These are phyloP conservation scores for Blastocystis sp. DNA, from an alignment of 352 stramenopile genomes.

Conservation along the genomic window DNA sequence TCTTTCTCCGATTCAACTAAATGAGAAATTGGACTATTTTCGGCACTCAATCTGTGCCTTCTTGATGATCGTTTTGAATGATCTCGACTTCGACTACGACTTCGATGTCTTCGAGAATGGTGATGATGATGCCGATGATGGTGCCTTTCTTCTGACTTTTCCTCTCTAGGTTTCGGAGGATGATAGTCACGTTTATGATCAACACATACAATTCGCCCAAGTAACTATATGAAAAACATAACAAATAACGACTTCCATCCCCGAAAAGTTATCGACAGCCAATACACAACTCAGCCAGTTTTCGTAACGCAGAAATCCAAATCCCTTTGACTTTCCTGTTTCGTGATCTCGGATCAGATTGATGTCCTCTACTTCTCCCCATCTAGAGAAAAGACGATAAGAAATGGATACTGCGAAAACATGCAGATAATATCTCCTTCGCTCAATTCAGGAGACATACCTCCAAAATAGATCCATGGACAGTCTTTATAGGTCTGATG, in stretches of 20 bases:
- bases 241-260: slow-evolving; percentile 44
- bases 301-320: slow-evolving; percentile 78
- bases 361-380: slow-evolving; percentile 76
- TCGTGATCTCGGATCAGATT: slow-evolving; percentile 76
- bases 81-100: not conserved
- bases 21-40: no score
- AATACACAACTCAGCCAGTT: slow-evolving; percentile 75
- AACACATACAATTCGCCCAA: slow-evolving; percentile 11
- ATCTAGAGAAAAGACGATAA: not conserved
- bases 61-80: no score
- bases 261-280: slow-evolving; percentile 78
- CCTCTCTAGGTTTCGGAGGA: slow-evolving; percentile 16
- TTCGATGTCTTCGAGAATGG: not conserved
- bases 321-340: slow-evolving; percentile 78
- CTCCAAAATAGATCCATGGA: slow-evolving; percentile 75
- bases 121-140: not conserved
- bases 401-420: slow-evolving; percentile 70
- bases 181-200: slow-evolving; percentile 56
- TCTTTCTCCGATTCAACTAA: no score
- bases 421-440: slow-evolving; percentile 79
- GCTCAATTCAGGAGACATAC: slow-evolving; percentile 72
- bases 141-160: not conserved
- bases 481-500: slow-evolving; percentile 68
- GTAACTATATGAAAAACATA: slow-evolving; percentile 19
- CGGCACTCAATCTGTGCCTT: no score